Conservation (phyloP, 1,284 basidiomycete species). For the Filobasidium uniguttulatum region DNA sequence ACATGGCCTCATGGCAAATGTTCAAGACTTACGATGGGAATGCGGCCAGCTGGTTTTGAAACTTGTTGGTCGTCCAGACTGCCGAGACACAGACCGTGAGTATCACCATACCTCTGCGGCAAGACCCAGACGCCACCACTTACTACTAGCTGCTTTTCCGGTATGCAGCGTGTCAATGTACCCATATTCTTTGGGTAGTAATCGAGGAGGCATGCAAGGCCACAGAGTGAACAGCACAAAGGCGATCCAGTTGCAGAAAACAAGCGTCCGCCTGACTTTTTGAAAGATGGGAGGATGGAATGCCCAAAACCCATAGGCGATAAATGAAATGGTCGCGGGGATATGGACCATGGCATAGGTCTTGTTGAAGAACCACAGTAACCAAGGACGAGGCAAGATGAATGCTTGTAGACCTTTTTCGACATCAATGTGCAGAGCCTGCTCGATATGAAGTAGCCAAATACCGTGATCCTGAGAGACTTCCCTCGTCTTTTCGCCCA, state of each 20-base stretch:
- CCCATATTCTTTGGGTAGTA: slow-evolving; percentile 25
- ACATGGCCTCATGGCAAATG: too few species aligned
- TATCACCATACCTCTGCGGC: neutral
- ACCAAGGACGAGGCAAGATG: slow-evolving; percentile 21
- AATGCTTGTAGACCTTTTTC: slow-evolving; percentile 27
- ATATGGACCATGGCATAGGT: slow-evolving; percentile 37
- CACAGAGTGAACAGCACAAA: slow-evolving; percentile 34
- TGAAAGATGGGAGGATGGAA: slow-evolving; percentile 28
- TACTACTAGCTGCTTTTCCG: slow-evolving; percentile 25
- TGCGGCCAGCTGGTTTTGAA: slow-evolving; percentile 31
- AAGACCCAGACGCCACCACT: slow-evolving; percentile 2
- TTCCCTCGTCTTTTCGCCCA: slow-evolving; percentile 25
- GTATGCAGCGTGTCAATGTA: slow-evolving; percentile 29
- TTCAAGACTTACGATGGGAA: slow-evolving; percentile 22
- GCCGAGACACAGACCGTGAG: neutral
- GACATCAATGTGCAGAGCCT: slow-evolving; percentile 24
- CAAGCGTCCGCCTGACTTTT: slow-evolving; percentile 29
- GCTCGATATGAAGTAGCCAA: slow-evolving; percentile 25
- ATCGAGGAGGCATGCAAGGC: slow-evolving; percentile 35
- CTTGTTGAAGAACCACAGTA: slow-evolving; percentile 31
- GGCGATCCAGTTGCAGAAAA: slow-evolving; percentile 31
- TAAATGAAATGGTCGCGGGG: slow-evolving; percentile 33
- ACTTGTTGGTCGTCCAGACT: slow-evolving; percentile 28
- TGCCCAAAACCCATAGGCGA: slow-evolving; percentile 28
- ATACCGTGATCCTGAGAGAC: slow-evolving; percentile 28